Evolutionary conservation across 371 early-diverging fungal species (phyloP).

Genomic region (Mortierella sp.): DNA sequence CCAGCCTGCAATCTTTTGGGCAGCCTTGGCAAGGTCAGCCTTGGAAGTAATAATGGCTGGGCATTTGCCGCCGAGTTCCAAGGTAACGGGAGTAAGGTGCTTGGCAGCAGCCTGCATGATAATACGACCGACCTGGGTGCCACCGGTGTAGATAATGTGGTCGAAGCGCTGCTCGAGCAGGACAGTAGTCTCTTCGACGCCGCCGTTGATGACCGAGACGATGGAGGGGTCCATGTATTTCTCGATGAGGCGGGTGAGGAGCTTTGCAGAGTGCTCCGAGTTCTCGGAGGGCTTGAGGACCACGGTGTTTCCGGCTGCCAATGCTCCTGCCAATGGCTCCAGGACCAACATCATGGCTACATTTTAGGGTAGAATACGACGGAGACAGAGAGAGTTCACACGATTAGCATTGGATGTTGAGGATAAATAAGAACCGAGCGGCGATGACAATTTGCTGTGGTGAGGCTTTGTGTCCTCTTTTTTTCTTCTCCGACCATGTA

Average conservation of each 20-base stretch:
- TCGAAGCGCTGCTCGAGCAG: slow-evolving; percentile 83
- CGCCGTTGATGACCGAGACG: slow-evolving; percentile 82
- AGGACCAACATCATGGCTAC: slow-evolving; percentile 53
- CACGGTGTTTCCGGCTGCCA: slow-evolving; percentile 89
- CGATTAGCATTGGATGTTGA: background rate
- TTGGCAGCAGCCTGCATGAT: slow-evolving; percentile 84
- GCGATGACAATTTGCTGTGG: background rate
- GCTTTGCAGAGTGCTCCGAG: slow-evolving; percentile 61
- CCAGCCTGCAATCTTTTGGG: slow-evolving; percentile 80
- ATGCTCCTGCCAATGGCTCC: slow-evolving; percentile 76
- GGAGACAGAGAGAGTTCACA: too few species aligned
- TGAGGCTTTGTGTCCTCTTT: background rate
- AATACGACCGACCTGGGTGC: slow-evolving; percentile 79
- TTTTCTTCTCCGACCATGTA: background rate
- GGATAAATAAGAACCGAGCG: background rate
- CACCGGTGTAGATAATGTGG: slow-evolving; percentile 94
- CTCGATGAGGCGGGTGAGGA: slow-evolving; percentile 62
- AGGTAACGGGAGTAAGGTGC: slow-evolving; percentile 81
- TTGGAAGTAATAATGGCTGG: slow-evolving; percentile 79
- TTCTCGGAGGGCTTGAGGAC: slow-evolving; percentile 92
- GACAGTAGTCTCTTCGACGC: slow-evolving; percentile 78
- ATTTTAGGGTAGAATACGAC: background rate
- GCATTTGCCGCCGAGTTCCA: slow-evolving; percentile 91
- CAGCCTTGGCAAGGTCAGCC: slow-evolving; percentile 72
- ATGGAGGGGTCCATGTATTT: slow-evolving; percentile 73